Base-by-base conservation (phyloP, 129 eudicot genomes). In the Chrysanthemum seticuspe region DNA sequence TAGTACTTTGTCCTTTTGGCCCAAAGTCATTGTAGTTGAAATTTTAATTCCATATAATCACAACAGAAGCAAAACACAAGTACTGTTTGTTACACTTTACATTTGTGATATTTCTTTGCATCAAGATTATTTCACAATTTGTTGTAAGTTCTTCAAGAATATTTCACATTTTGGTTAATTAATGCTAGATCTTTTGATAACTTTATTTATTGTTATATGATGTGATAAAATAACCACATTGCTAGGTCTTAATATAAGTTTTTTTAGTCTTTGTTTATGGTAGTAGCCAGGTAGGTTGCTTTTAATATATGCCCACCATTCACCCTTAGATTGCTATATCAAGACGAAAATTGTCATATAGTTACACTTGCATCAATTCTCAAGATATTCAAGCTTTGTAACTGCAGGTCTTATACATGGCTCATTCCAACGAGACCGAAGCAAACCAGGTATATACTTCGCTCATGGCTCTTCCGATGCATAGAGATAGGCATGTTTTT, bases 371-470 rank as follows among this genome's bases (percentile, higher is more conserved):
- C 73, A 72, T 57, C 16, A 50, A 27, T 47, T 66, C 45, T 72
- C 34, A 18, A 58, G 63, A 19, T 19, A 23, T 44, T 78, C 67
- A 65, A 25, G 54, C 78, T 72, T 65, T 72, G 74, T 72, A 72
- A 78, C 73, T 55, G 62, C 62, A 72, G 68, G 47, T 47, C 9
- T 72, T 57, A 48, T 44, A 49, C 82, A 78, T 78, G 82, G 82
- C 82, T 47, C 68, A 10, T 54, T n/a, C 72, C 29, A 48, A 13
- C 45, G 11, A 36, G 27, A 52, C 2, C 10, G 69, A 78, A 5
- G 45, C 74, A 25, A 62, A 47, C 49, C 61, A 72, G 82, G 82
- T 72, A 70, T 15, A 4, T 65, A 40, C 15, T 9, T 14, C 13
- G 2, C 62, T 44, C 69, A 13, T n/a, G 27, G 10, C 23, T 18